Evolutionary conservation across 306 rosid species (phyloP).

Genomic region (Neltuma alba): DNA sequence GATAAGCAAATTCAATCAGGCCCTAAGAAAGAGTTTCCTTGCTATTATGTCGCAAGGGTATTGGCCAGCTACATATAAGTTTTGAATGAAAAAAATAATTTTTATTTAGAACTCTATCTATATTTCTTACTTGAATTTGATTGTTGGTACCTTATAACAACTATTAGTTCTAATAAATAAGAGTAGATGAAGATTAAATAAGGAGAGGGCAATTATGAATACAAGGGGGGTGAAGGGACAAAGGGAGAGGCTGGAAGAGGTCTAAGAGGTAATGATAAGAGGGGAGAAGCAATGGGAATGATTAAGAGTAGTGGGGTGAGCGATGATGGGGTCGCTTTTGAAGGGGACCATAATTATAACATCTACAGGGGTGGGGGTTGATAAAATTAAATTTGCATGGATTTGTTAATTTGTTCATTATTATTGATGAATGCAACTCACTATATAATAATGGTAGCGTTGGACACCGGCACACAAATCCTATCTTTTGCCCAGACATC

Average conservation of each 20-base stretch:
- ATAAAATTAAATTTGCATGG: background rate
- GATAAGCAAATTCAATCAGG: no score
- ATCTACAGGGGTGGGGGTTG: background rate
- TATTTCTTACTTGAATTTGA: background rate
- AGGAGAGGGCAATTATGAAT: background rate
- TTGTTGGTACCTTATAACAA: background rate
- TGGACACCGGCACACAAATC: background rate
- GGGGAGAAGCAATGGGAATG: background rate
- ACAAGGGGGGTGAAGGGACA: background rate
- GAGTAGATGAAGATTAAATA: background rate
- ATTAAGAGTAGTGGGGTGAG: constrained; percentile 3
- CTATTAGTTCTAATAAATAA: background rate
- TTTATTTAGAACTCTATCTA: no score
- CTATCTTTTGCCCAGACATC: background rate
- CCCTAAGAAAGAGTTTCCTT: no score
- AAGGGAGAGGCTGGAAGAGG: background rate
- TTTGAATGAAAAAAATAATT: background rate
- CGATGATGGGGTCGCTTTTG: background rate
- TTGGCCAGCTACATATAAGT: no score
- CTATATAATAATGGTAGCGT: background rate
- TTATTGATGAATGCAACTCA: no score
- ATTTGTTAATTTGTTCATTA: background rate
- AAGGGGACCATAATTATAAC: background rate
- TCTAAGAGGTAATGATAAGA: background rate
- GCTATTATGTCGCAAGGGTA: no score